A percentile compares a stretch with the other conserved stretches of the same genome.
phyloP scores from a whole-genome alignment of 176 grass and related monocot species.

The Triticum monococcum region DNA sequence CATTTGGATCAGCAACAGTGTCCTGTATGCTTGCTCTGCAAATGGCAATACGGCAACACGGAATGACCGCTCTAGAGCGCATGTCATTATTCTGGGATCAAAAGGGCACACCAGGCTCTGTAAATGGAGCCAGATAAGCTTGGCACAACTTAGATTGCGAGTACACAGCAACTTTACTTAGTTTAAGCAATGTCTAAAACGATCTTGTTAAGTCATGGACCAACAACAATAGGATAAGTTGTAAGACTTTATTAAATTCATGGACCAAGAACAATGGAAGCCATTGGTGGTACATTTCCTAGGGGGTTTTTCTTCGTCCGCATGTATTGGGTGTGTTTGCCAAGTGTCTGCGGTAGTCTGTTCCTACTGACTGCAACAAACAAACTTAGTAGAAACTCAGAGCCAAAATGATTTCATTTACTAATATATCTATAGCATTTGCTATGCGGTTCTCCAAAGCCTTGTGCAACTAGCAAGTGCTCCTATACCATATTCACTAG shows the following conservation, averaged over 20 bases:
- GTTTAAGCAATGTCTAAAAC: neutral
- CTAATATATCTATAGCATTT: neutral
- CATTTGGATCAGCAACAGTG: neutral
- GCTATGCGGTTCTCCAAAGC: neutral
- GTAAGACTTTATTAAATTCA: conserved; percentile 1
- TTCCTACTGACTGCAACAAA: neutral
- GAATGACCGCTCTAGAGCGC: neutral
- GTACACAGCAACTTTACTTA: neutral
- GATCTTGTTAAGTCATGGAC: neutral
- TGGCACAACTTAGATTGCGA: neutral
- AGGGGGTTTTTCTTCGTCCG: neutral
- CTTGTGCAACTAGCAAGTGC: neutral
- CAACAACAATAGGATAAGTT: neutral
- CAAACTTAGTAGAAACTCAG: neutral
- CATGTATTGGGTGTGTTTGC: neutral
- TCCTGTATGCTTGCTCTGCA: neutral
- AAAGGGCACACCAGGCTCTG: no score
- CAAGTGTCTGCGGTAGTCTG: neutral
- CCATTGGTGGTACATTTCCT: neutral
- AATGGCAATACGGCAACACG: neutral
- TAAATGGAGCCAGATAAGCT: neutral
- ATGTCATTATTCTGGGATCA: neutral
- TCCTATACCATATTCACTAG: neutral
- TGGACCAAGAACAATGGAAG: neutral
- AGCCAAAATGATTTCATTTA: neutral